phyloP scores from a whole-genome alignment of 805 yeast species.

The Priceomyces medius region DNA sequence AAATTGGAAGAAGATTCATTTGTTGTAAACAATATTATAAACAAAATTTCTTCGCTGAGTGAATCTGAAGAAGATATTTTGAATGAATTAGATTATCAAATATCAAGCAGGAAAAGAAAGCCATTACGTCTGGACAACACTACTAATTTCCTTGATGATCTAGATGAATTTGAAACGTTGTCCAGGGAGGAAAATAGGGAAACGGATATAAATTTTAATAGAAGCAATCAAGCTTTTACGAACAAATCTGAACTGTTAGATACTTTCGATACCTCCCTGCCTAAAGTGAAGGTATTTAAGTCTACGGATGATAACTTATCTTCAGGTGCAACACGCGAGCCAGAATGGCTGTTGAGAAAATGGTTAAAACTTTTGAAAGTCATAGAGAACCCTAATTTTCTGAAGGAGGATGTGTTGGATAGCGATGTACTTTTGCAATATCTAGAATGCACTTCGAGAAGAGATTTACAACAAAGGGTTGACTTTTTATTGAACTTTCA shows the following conservation, averaged over 20 bases:
- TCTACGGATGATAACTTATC: neutral
- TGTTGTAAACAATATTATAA: neutral
- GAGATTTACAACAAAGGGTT: constrained; percentile 33
- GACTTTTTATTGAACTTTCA: constrained; percentile 22
- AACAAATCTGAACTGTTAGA: neutral
- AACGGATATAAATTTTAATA: neutral
- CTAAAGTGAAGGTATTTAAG: neutral
- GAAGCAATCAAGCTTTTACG: neutral
- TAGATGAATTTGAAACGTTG: neutral
- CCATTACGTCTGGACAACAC: neutral
- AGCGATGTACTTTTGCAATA: constrained; percentile 25
- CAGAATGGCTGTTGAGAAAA: constrained; percentile 27
- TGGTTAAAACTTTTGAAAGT: constrained; percentile 35
- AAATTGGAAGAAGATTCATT: neutral
- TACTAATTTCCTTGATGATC: neutral
- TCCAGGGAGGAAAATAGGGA: neutral
- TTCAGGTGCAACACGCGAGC: neutral
- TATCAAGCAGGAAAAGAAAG: neutral
- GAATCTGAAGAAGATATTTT: constrained; percentile 18
- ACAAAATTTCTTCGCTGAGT: constrained; percentile 12
- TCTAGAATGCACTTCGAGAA: constrained; percentile 24
- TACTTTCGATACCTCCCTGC: constrained; percentile 5
- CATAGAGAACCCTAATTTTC: constrained; percentile 25
- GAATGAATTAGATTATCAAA: constrained; percentile 18
- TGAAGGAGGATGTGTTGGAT: constrained; percentile 25